These are phyloP conservation scores for Evernia prunastri DNA, from an alignment of 495 filamentous ascomycete species.

Conservation along the genomic window DNA sequence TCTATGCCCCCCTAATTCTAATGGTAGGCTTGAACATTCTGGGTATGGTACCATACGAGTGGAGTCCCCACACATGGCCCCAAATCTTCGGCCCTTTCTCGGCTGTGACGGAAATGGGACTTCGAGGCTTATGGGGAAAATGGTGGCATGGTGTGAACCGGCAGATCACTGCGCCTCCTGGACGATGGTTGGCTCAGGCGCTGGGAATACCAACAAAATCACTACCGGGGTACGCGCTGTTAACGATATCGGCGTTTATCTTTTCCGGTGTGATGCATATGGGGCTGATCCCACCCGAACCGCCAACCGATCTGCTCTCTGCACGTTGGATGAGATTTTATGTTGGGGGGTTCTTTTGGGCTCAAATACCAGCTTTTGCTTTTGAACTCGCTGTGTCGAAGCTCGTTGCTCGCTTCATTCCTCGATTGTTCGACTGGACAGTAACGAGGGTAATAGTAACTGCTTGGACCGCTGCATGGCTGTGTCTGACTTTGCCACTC, in stretches of 20 bases:
- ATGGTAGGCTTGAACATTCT: slow-evolving; percentile 17
- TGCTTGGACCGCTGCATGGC: slow-evolving; percentile 20
- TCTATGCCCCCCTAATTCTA: slow-evolving; percentile 15
- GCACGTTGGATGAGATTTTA: slow-evolving; percentile 22
- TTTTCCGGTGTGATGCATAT: slow-evolving; percentile 25
- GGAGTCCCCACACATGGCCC: slow-evolving; percentile 27
- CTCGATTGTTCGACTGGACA: neutral
- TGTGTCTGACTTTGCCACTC: slow-evolving; percentile 23
- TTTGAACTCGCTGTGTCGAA: slow-evolving; percentile 16
- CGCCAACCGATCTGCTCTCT: neutral
- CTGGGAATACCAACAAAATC: slow-evolving; percentile 13
- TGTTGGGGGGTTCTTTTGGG: slow-evolving; percentile 26
- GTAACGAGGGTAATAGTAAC: slow-evolving; percentile 7
- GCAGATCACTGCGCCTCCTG: slow-evolving; percentile 17
- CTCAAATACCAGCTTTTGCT: slow-evolving; percentile 22
- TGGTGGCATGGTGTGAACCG: slow-evolving; percentile 28
- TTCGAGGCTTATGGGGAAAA: slow-evolving; percentile 25
- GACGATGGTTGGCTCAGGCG: slow-evolving; percentile 9
- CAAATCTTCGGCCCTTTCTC: slow-evolving; percentile 23
- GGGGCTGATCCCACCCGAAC: slow-evolving; percentile 25
- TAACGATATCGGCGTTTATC: slow-evolving; percentile 19
- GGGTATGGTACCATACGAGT: slow-evolving; percentile 21
- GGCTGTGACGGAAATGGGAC: slow-evolving; percentile 17
- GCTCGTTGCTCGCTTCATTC: neutral
- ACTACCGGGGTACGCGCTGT: slow-evolving; percentile 1